Percentiles rank a stretch among this genome's conserved stretches.
phyloP scores from a whole-genome alignment of 257 asterid species.

The Avicennia marina region DNA sequence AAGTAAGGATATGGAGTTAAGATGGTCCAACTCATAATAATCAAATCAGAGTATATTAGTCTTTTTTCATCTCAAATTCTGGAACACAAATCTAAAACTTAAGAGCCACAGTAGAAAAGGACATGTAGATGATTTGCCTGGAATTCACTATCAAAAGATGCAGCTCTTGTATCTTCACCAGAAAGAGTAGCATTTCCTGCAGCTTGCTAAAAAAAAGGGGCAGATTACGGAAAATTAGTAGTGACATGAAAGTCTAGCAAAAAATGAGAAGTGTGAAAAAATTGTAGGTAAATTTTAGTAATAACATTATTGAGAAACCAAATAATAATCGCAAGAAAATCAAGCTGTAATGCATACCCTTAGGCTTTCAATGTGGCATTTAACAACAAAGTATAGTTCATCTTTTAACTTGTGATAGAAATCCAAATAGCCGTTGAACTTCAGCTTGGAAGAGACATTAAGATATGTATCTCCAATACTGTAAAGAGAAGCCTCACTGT shows the following conservation, averaged over 20 bases:
- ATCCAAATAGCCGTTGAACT: constrained; percentile 44
- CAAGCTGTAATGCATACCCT: constrained; percentile 35
- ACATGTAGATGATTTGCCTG: constrained; percentile 38
- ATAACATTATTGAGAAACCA: no score
- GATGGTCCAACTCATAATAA: no score
- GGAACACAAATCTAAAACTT: no score
- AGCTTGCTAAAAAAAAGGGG: constrained; percentile 31
- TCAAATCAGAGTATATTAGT: no score
- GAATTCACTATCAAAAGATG: constrained; percentile 35
- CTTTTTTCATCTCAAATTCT: no score
- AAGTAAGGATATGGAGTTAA: no score
- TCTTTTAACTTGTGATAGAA: constrained; percentile 55
- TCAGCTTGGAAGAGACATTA: constrained; percentile 36
- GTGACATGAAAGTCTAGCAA: background rate
- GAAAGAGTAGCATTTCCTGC: constrained; percentile 25
- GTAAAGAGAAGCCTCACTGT: constrained; percentile 24
- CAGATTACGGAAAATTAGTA: constrained; percentile 9
- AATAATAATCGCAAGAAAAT: no score
- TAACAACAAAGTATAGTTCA: constrained; percentile 37
- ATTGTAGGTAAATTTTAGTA: no score
- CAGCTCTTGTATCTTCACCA: constrained; percentile 29
- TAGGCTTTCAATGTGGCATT: constrained; percentile 38
- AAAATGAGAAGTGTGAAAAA: background rate
- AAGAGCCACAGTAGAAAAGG: constrained; percentile 10
- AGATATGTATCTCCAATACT: constrained; percentile 25